Base-by-base conservation (phyloP, 169 alveolate genomes). In the Sarcocystis neurona region DNA sequence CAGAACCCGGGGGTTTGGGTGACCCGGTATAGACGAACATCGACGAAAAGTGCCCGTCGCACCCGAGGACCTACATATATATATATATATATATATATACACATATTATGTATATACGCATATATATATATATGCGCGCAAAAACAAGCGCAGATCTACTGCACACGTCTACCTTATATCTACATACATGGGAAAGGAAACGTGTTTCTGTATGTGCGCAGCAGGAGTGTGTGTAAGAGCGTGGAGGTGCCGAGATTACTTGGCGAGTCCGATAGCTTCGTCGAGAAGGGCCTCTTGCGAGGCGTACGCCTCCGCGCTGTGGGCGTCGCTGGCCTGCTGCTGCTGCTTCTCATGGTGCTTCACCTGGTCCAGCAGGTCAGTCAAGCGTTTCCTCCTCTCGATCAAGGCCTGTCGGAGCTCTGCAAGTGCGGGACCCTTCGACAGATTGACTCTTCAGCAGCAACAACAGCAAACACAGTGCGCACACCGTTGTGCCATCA, bases 371-470 rank as follows among this genome's bases (percentile, higher is more conserved):
- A 72, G 82, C 47, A 15, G 34, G 56, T 72, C 41, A 15, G 1
- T 10, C 56, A 72, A 32, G 2, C 56, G 58, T 32, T 37, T n/a
- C 34, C 27, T 34, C 8, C 82, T n/a, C 12, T 32, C 82, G 30
- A 72, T 20, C 34, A 72, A 39, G 34, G 82, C 46, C 34, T 72
- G 41, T 1, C 82, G 82, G 27, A 72, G 82, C 6, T 53, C 82
- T 32, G 82, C 82, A 47, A 72, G 56, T 12, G 32, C 82, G 2
- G 82, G 82, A 5, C 37, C 56, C 46, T 72, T 72, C 56, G 82
- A 47, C 82, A 72, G 34, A 2, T 34, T 18, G 18, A 39, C 82
- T 15, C 82, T 72, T 48, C 18, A 39, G 27, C 5, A 63, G n/a
- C 37, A 39, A 72, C 34, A 6, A 34, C 6, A n/a, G 41, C 34